Conservation (phyloP, 2,329 filamentous ascomycete genomes). For the Trichoderma atrobrunneum region DNA sequence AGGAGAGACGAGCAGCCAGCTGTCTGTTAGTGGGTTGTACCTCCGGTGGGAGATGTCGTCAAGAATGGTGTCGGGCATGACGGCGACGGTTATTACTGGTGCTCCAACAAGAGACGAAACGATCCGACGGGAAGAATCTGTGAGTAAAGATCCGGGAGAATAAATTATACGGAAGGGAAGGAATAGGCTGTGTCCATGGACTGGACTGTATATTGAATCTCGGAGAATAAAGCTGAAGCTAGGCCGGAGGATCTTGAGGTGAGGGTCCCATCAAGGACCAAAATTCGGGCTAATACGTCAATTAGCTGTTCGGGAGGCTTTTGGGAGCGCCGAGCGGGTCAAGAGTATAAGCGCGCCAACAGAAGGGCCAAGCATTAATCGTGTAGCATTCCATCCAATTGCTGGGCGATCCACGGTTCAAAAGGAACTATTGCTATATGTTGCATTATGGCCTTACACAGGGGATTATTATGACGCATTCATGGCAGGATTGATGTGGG, state of each 20-base stretch:
- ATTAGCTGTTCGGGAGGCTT: neutral
- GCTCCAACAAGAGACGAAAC: neutral
- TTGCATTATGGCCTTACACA: neutral
- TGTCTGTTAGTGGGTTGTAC: constrained; percentile 86
- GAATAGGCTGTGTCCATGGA: neutral
- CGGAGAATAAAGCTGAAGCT: constrained; percentile 11
- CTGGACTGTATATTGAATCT: neutral
- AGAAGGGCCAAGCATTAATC: neutral
- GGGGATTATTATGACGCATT: neutral
- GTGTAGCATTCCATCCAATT: neutral
- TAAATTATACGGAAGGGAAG: neutral
- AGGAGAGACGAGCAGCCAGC: constrained; percentile 91
- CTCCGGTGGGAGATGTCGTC: constrained; percentile 96
- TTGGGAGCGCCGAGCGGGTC: constrained; percentile 12
- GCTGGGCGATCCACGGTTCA: neutral
- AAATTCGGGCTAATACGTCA: constrained; percentile 19
- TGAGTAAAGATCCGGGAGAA: neutral
- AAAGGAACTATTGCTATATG: neutral
- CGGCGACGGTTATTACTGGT: constrained; percentile 21
- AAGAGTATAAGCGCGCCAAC: constrained; percentile 19
- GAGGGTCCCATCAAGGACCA: constrained; percentile 5
- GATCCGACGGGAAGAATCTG: neutral
- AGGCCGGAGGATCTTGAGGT: neutral
- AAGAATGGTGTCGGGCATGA: constrained; percentile 73
- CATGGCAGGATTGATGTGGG: neutral